Evolutionary conservation across 176 grass and related monocot genomes (phyloP).

Genomic region (Ananas comosus): DNA sequence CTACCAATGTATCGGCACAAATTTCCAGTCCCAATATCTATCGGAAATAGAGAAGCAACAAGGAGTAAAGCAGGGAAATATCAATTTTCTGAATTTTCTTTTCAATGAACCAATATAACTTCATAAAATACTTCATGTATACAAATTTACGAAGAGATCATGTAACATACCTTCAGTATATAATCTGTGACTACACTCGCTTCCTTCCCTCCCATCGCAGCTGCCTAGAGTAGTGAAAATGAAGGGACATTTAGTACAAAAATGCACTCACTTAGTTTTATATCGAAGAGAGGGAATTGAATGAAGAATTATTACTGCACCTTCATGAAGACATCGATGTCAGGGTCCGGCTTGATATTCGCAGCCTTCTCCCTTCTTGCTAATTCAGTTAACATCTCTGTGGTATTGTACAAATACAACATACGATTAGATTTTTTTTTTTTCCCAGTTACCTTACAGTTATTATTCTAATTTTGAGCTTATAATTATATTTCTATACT

Average conservation of each 20-base stretch:
- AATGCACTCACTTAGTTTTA: conserved; percentile 2
- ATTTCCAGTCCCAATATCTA: conserved; percentile 83
- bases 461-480: not conserved
- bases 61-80: too few relatives aligned
- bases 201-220: conserved; percentile 49
- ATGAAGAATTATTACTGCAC: conserved; percentile 12
- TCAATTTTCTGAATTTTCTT: too few relatives aligned
- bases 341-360: conserved; percentile 87
- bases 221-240: conserved; percentile 39
- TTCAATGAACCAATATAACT: not conserved
- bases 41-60: not conserved
- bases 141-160: not conserved
- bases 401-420: not conserved
- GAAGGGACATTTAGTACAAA: not conserved
- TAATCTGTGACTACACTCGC: conserved; percentile 70
- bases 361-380: conserved; percentile 81
- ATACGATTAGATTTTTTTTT: not conserved
- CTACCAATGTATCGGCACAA: conserved; percentile 89
- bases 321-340: conserved; percentile 97
- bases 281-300: not conserved
- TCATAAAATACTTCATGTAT: not conserved
- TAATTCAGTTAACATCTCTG: conserved; percentile 77
- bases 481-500: not conserved
- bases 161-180: conserved; percentile 60
- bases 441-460: not conserved